These are phyloP conservation scores for Penicillium lagena DNA, from an alignment of 495 filamentous ascomycete genomes.

Conservation along the genomic window DNA sequence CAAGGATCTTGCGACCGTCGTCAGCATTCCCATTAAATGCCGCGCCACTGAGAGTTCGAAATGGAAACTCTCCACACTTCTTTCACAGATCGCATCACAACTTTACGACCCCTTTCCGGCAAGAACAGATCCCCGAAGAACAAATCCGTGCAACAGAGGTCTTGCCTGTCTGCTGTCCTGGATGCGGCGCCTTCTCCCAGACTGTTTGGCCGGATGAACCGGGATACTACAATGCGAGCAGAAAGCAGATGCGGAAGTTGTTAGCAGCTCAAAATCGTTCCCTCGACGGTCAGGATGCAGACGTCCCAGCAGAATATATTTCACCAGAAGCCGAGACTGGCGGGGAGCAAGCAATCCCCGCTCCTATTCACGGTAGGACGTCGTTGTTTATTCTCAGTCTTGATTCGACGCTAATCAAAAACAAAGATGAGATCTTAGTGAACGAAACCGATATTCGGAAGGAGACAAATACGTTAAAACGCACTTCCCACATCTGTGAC, in stretches of 20 bases:
- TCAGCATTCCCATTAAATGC: not conserved
- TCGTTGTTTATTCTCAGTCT: not conserved
- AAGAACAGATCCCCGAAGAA: not conserved
- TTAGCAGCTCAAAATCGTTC: conserved; percentile 33
- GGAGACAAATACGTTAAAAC: conserved; percentile 17
- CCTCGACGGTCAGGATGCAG: conserved; percentile 23
- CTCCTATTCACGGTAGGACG: conserved; percentile 15
- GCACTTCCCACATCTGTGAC: conserved; percentile 56
- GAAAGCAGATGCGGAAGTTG: conserved; percentile 39
- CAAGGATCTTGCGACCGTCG: not conserved
- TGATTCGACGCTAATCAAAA: not conserved
- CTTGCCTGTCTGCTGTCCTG: conserved; percentile 57
- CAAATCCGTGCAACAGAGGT: conserved; percentile 5
- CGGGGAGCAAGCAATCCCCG: conserved; percentile 5
- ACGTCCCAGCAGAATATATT: conserved; percentile 5
- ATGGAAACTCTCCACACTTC: not conserved
- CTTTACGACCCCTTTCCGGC: conserved; percentile 8
- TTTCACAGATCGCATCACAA: conserved; percentile 7
- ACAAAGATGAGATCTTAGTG: conserved; percentile 10
- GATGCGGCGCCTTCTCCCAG: conserved; percentile 85
- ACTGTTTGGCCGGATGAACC: conserved; percentile 58
- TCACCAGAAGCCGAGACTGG: conserved; percentile 12
- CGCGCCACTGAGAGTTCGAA: no score
- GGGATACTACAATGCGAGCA: conserved; percentile 64
- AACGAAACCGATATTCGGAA: conserved; percentile 27